phyloP scores from a whole-genome alignment of 257 asterid species.

The Penstemon barbatus region DNA sequence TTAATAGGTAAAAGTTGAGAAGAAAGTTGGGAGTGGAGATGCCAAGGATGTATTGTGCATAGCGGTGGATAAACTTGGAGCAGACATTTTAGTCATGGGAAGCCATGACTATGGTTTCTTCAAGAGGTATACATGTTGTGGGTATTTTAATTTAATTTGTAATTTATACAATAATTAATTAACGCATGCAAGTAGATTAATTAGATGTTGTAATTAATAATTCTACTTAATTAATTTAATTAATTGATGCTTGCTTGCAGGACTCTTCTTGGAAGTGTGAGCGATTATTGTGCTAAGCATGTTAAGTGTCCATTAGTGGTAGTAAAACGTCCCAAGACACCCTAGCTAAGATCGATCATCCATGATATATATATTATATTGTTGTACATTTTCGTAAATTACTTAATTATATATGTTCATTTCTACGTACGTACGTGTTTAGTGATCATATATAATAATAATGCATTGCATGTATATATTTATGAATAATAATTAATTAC shows the following conservation, averaged over 20 bases:
- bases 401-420: too few species aligned
- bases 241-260: constrained; percentile 19
- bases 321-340: constrained; percentile 48
- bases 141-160: too few species aligned
- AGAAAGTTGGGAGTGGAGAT: constrained; percentile 61
- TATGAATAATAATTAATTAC: too few species aligned
- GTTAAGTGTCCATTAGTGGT: constrained; percentile 58
- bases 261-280: constrained; percentile 56
- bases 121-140: constrained; percentile 44
- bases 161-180: too few species aligned
- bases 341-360: not conserved
- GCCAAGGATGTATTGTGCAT: constrained; percentile 64
- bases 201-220: not conserved
- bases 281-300: constrained; percentile 60
- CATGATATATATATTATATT: too few species aligned
- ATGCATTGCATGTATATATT: too few species aligned
- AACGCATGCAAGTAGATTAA: too few species aligned
- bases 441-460: too few species aligned
- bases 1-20: constrained; percentile 50
- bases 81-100: constrained; percentile 69
- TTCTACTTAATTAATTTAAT: too few species aligned
- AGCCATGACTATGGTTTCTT: constrained; percentile 71
- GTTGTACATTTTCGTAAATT: too few species aligned
- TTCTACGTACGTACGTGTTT: too few species aligned
- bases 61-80: constrained; percentile 55